Evolutionary conservation across 345 rosid species (phyloP), one percentile per base, ranked within the genome.

Genomic region (Arabis hirsuta): DNA sequence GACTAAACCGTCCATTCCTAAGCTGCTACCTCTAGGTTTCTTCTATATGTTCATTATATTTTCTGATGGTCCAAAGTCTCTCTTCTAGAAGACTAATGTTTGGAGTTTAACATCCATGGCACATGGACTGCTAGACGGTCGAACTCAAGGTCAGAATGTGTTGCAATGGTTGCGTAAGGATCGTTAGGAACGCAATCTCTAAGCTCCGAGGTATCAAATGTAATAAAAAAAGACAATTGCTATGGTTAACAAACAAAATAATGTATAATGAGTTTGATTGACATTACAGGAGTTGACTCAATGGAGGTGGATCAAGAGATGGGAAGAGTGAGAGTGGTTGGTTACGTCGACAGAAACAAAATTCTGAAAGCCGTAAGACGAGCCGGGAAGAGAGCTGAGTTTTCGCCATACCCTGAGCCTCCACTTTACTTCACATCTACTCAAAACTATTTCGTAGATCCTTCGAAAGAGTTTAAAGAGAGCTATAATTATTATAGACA

Each of bases 131-230:
- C 20, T 60, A 93, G 98, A 94, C 96, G 11, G 97, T 90, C 79
- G 95, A 90, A 73, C 98, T 94, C 62, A 94, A 90, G 76, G 96
- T 94, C 12, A 63, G 96, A 78, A 94, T 94, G 97, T 94, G 98
- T 78, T 94, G 98, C 86, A 81, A 77, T 31, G 98, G 98, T 13
- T 94, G 98, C 69, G 98, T 89, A 70, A 81, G 95, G 74, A 89
- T 94, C 14, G 97, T 94, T 46, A 94, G 82, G 67, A 88, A 85
- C 62, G 88, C 98, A 65, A 83, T 94, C 76, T 73, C 77, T 82
- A 94, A 94, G 69, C 96, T 94, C 52, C 86, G 85, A 83, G 97
- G 98, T 90, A 79, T 39, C 48, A 16, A 71, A 27, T 9, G 53
- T 34, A 34, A 34, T 5, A 9, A 34, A 22, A 66, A 16, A 16